These are phyloP conservation scores for Dovyalis caffra DNA, from an alignment of 345 rosid species.

Conservation along the genomic window DNA sequence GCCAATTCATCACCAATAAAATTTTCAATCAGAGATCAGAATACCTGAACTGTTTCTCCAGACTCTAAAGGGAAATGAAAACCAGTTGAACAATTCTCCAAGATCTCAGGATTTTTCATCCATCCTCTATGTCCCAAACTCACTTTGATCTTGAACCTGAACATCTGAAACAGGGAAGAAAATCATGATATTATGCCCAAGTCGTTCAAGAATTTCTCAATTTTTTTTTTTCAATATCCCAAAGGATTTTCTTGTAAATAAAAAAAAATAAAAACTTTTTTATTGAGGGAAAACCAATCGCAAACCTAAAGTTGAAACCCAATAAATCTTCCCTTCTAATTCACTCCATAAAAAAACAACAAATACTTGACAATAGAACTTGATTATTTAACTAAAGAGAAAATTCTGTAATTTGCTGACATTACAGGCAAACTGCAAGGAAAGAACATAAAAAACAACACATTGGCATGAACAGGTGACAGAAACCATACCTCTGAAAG, in stretches of 20 bases:
- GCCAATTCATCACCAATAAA: neutral
- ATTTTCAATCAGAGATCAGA: conserved; percentile 6
- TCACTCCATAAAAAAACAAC: neutral
- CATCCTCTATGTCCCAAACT: conserved; percentile 80
- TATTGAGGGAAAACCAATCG: neutral
- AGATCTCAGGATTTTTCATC: conserved; percentile 74
- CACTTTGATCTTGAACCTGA: conserved; percentile 66
- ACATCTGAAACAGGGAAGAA: conserved; percentile 52
- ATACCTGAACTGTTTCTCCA: conserved; percentile 49
- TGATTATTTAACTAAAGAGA: neutral
- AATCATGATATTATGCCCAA: neutral
- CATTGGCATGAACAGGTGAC: neutral
- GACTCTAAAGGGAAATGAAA: conserved; percentile 59
- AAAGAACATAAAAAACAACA: neutral
- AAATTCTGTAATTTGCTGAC: neutral
- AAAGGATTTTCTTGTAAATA: neutral
- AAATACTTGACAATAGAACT: neutral
- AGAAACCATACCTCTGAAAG: conserved; percentile 71
- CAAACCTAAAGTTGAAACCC: neutral
- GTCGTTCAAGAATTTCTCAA: neutral
- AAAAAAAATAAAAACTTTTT: neutral
- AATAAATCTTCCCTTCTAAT: neutral
- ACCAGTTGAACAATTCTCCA: conserved; percentile 78
- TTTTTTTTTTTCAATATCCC: neutral
- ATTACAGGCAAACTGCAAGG: neutral